Evolutionary conservation across 352 stramenopile genomes (phyloP).

Genomic region (Sclerospora graminicola): DNA sequence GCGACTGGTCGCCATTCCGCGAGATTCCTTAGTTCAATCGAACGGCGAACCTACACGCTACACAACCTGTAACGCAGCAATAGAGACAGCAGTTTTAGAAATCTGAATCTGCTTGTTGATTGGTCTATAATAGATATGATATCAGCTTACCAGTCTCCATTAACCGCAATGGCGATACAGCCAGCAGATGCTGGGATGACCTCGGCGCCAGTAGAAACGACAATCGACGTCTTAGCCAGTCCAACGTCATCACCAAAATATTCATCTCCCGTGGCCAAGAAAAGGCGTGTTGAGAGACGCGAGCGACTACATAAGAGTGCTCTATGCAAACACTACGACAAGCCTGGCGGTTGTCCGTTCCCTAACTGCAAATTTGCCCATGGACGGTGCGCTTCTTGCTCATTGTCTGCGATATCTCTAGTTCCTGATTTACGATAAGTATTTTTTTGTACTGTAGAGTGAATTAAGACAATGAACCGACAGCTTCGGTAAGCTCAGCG

Average conservation of each 20-base stretch:
- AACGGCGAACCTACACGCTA: neutral
- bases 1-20: slow-evolving; percentile 69
- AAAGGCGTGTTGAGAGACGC: slow-evolving; percentile 49
- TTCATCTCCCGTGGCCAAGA: slow-evolving; percentile 28
- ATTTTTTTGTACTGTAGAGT: slow-evolving; percentile 14
- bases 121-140: slow-evolving; percentile 3
- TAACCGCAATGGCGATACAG: neutral
- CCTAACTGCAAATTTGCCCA: slow-evolving; percentile 79
- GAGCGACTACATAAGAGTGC: slow-evolving; percentile 67
- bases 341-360: slow-evolving; percentile 71
- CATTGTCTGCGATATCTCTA: neutral
- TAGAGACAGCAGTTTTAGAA: no score
- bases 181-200: neutral
- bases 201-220: slow-evolving; percentile 2
- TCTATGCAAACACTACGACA: slow-evolving; percentile 82
- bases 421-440: neutral
- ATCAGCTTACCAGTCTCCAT: no score
- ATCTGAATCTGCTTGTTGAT: slow-evolving; percentile 8
- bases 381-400: slow-evolving; percentile 25
- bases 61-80: slow-evolving; percentile 1
- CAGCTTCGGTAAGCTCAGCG: slow-evolving; percentile 63
- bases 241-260: slow-evolving; percentile 3
- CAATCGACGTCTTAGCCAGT: neutral
- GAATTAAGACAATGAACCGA: slow-evolving; percentile 44
- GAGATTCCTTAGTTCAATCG: slow-evolving; percentile 53